Percentiles rank a stretch among this genome's conserved stretches.
phyloP scores from a whole-genome alignment of 2,329 filamentous ascomycete genomes.

The Fusarium sp. region DNA sequence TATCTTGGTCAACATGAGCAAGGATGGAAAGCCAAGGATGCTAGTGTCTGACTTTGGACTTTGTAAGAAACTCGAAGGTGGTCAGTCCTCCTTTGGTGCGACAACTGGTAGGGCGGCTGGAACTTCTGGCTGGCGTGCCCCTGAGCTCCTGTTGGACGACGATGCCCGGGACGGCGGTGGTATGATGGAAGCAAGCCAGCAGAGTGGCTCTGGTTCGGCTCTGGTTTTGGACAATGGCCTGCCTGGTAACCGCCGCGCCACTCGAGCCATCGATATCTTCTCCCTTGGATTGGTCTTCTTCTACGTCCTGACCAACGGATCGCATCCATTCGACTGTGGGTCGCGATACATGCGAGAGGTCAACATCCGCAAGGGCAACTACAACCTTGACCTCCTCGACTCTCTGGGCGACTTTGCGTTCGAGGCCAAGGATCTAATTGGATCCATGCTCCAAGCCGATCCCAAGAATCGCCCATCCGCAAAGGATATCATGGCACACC shows the following conservation, averaged over 20 bases:
- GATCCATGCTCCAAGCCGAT: slow-evolving; percentile 78
- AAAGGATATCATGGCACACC: slow-evolving; percentile 87
- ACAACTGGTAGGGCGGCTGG: slow-evolving; percentile 95
- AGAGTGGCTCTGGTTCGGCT: slow-evolving; percentile 74
- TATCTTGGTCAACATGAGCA: slow-evolving; percentile 86
- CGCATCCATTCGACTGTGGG: slow-evolving; percentile 94
- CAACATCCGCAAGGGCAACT: slow-evolving; percentile 94
- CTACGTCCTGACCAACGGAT: slow-evolving; percentile 95
- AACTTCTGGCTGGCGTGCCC: slow-evolving; percentile 96
- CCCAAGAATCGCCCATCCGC: slow-evolving; percentile 78
- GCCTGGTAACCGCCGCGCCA: slow-evolving; percentile 81
- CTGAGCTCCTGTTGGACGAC: slow-evolving; percentile 89
- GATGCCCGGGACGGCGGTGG: slow-evolving; percentile 71
- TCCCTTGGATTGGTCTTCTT: slow-evolving; percentile 98
- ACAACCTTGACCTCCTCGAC: slow-evolving; percentile 79
- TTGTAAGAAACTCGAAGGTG: slow-evolving; percentile 96
- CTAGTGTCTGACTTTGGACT: slow-evolving; percentile 98
- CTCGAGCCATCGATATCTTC: slow-evolving; percentile 97
- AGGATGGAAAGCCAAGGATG: slow-evolving; percentile 81
- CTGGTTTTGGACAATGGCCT: slow-evolving; percentile 71
- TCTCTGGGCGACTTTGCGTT: slow-evolving; percentile 86
- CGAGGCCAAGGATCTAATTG: slow-evolving; percentile 90
- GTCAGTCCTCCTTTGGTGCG: slow-evolving; percentile 93
- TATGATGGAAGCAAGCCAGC: slow-evolving; percentile 67
- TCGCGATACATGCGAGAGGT: slow-evolving; percentile 96